Evolutionary conservation across 202 grass and related monocot species (phyloP).

Genomic region (Miscanthus sacchariflorus): DNA sequence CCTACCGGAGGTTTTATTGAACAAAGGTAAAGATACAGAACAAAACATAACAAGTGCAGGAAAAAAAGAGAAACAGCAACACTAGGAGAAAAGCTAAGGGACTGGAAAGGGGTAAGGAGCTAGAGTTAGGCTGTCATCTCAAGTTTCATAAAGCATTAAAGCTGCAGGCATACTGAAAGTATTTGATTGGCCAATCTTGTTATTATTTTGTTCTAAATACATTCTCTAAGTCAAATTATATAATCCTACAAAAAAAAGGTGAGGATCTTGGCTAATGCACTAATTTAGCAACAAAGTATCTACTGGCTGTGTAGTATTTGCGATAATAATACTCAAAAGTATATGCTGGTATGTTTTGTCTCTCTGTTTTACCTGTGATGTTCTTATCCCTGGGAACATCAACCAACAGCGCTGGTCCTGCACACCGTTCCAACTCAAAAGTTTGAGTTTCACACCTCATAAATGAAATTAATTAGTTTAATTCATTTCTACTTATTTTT

Average conservation of each 20-base stretch:
- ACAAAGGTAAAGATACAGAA: too few relatives aligned
- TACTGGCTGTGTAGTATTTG: background rate
- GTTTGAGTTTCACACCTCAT: background rate
- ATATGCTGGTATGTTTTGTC: background rate
- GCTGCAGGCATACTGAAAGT: background rate
- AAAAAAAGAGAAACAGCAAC: too few relatives aligned
- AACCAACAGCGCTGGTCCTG: slow-evolving; percentile 77
- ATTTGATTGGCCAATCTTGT: background rate
- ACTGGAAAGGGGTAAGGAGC: too few relatives aligned
- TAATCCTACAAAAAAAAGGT: background rate
- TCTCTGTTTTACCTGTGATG: slow-evolving; percentile 62
- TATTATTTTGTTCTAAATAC: background rate
- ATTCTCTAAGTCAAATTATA: background rate
- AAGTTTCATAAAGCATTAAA: background rate
- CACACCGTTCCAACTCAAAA: slow-evolving; percentile 1
- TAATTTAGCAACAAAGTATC: background rate
- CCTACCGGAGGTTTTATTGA: too few relatives aligned
- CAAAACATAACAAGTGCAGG: too few relatives aligned
- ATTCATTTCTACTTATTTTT: background rate
- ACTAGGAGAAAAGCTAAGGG: too few relatives aligned
- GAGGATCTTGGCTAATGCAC: background rate
- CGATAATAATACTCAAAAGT: background rate
- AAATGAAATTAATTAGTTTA: too few relatives aligned
- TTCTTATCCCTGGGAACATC: slow-evolving; percentile 86
- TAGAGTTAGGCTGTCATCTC: background rate